A percentile compares a stretch with the other conserved stretches of the same genome.
Evolutionary conservation across 2,329 filamentous ascomycete species (phyloP).

Genomic region (Penicillium carneum): DNA sequence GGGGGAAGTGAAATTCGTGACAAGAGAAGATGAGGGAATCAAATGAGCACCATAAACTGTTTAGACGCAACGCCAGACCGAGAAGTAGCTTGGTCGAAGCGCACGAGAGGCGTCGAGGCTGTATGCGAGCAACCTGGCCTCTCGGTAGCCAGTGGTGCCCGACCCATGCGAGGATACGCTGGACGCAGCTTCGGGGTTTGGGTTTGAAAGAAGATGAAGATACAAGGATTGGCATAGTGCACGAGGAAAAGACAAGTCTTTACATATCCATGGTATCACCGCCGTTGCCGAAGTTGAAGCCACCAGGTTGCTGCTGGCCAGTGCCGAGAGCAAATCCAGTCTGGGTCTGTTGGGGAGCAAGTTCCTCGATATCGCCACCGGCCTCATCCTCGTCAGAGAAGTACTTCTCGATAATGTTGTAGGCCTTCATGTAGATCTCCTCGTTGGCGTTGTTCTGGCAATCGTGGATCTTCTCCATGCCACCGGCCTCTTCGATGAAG

Average conservation of each 20-base stretch:
- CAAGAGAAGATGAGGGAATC: constrained; percentile 23
- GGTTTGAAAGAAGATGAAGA: background rate
- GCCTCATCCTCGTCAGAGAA: constrained; percentile 97
- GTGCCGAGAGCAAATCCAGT: constrained; percentile 74
- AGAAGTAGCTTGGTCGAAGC: constrained; percentile 7
- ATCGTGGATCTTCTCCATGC: constrained; percentile 99
- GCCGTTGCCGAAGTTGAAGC: constrained; percentile 89
- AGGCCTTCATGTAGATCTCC: constrained; percentile 99
- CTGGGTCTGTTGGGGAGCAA: constrained; percentile 74
- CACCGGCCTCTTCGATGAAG: constrained; percentile 97
- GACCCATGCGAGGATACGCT: background rate
- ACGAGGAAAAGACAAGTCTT: constrained; percentile 37
- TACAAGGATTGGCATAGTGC: constrained; percentile 4
- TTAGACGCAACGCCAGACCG: constrained; percentile 9
- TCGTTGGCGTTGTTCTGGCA: constrained; percentile 99
- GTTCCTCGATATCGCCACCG: constrained; percentile 77
- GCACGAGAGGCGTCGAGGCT: constrained; percentile 5
- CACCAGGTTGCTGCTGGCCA: constrained; percentile 72
- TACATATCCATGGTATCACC: constrained; percentile 79
- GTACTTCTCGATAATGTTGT: constrained; percentile 99
- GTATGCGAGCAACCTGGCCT: constrained; percentile 5
- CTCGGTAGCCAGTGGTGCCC: constrained; percentile 8
- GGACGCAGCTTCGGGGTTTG: constrained; percentile 16
- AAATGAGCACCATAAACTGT: constrained; percentile 18
- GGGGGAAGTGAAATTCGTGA: constrained; percentile 31